These are phyloP conservation scores for Amanita pseudoporphyria DNA, from an alignment of 768 basidiomycete species.

Conservation along the genomic window DNA sequence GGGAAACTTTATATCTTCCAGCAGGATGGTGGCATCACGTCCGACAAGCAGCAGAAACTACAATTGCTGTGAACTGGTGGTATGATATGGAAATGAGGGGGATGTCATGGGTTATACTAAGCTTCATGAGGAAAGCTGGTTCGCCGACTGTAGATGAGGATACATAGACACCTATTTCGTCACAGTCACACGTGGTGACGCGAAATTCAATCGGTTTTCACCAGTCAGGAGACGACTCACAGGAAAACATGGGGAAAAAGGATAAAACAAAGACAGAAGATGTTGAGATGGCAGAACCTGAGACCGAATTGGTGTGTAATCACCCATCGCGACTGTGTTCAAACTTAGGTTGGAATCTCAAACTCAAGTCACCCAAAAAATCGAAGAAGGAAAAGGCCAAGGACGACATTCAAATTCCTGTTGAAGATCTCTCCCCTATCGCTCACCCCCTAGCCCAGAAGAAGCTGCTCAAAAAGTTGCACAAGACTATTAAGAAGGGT, in stretches of 20 bases:
- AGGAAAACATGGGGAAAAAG: constrained; percentile 70
- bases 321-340: constrained; percentile 1
- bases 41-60: constrained; percentile 51
- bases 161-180: background rate
- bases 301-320: constrained; percentile 22
- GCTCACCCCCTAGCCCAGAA: constrained; percentile 89
- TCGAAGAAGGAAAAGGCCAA: constrained; percentile 41
- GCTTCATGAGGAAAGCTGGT: constrained; percentile 30
- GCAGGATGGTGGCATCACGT: constrained; percentile 94
- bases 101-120: constrained; percentile 59
- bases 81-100: constrained; percentile 75
- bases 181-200: constrained; percentile 13
- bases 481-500: constrained; percentile 95
- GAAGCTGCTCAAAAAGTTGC: constrained; percentile 89
- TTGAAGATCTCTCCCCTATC: constrained; percentile 87
- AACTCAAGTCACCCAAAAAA: constrained; percentile 43
- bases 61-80: constrained; percentile 84
- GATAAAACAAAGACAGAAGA: constrained; percentile 61
- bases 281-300: constrained; percentile 38
- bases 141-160: background rate
- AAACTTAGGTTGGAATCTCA: constrained; percentile 3
- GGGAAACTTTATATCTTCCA: constrained; percentile 85
- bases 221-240: background rate
- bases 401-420: constrained; percentile 53
- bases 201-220: background rate